Percentiles rank a stretch among this genome's conserved stretches.
phyloP scores from a whole-genome alignment of 371 early-diverging fungal species.

The Umbelopsis sp. region DNA sequence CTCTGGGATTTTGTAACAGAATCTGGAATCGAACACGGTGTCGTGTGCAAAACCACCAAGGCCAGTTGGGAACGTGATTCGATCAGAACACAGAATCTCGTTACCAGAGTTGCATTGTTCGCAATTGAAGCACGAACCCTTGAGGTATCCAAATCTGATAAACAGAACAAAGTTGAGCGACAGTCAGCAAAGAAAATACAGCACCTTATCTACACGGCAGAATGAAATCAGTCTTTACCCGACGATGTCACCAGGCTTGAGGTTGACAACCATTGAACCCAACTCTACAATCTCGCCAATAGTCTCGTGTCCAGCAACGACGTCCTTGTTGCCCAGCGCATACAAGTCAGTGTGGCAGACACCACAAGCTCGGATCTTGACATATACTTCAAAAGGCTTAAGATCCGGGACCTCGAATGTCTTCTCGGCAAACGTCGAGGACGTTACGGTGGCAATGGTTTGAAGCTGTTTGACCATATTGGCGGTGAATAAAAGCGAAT shows the following conservation, averaged over 20 bases:
- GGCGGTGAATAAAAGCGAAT: neutral
- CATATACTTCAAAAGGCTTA: slow-evolving; percentile 29
- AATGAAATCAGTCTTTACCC: slow-evolving; percentile 30
- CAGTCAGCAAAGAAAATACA: no score
- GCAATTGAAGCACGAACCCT: slow-evolving; percentile 49
- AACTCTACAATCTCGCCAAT: slow-evolving; percentile 47
- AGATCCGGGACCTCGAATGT: slow-evolving; percentile 24
- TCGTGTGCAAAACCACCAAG: slow-evolving; percentile 51
- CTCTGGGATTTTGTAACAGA: slow-evolving; percentile 58
- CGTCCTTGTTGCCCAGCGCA: slow-evolving; percentile 16
- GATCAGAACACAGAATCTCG: slow-evolving; percentile 47
- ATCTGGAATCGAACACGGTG: slow-evolving; percentile 52
- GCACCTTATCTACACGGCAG: no score
- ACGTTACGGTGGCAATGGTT: slow-evolving; percentile 19
- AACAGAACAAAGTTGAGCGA: neutral
- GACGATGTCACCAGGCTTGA: slow-evolving; percentile 55
- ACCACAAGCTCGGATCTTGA: slow-evolving; percentile 57
- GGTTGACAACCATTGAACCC: slow-evolving; percentile 43
- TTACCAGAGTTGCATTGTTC: slow-evolving; percentile 44
- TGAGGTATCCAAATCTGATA: slow-evolving; percentile 40
- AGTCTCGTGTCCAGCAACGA: slow-evolving; percentile 53
- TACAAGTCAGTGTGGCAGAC: slow-evolving; percentile 58
- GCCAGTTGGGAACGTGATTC: slow-evolving; percentile 53
- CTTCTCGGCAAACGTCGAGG: slow-evolving; percentile 26
- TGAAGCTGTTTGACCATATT: neutral